Evolutionary conservation across 805 yeast species (phyloP).

Genomic region (Jamesozyma spencerorum): DNA sequence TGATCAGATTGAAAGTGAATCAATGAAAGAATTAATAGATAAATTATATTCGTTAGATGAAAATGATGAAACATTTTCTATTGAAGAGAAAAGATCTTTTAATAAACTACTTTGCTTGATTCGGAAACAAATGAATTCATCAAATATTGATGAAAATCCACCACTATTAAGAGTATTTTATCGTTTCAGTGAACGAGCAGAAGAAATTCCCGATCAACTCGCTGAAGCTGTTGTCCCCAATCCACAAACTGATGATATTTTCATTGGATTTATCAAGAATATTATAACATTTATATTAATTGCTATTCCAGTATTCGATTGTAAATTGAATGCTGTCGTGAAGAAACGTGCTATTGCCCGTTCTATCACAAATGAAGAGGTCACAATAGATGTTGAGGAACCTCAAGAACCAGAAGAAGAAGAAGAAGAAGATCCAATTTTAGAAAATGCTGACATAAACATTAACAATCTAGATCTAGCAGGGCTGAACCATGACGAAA

Average conservation of each 20-base stretch:
- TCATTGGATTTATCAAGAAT: conserved; percentile 16
- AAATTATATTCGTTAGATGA: background rate
- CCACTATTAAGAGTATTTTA: background rate
- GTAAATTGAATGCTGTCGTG: conserved; percentile 9
- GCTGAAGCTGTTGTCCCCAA: conserved; percentile 18
- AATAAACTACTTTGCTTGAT: background rate
- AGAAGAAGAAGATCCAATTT: background rate
- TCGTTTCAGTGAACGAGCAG: background rate
- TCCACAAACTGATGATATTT: conserved; percentile 13
- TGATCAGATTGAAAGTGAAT: background rate
- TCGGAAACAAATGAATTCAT: conserved; percentile 1
- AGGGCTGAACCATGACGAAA: background rate
- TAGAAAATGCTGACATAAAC: background rate
- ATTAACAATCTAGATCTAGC: background rate
- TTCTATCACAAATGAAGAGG: background rate
- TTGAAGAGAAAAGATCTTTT: background rate
- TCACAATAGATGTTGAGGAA: background rate
- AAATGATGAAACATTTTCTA: background rate
- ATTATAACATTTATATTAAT: conserved; percentile 15
- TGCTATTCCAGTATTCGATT: conserved; percentile 15
- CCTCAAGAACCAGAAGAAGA: background rate
- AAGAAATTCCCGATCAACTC: background rate
- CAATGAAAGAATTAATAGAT: background rate
- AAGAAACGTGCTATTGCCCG: conserved; percentile 2
- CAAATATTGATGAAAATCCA: background rate